These are phyloP conservation scores for Tetrastigma voinierianum DNA, from an alignment of 164 flowering plant species.

Conservation along the genomic window DNA sequence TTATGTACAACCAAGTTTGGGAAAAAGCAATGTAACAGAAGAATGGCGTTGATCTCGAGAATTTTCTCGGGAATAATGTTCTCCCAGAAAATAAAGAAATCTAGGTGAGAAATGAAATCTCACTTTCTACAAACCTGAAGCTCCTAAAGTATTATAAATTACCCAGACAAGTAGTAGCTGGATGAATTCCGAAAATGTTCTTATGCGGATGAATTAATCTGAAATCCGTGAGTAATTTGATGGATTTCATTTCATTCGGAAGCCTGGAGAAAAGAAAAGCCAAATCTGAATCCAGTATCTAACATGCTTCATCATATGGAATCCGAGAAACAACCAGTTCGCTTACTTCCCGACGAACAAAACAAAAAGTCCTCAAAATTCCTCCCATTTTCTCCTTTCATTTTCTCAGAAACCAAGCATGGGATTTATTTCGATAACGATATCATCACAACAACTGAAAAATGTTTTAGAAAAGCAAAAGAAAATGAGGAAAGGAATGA, in stretches of 20 bases:
- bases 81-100: slow-evolving; percentile 6
- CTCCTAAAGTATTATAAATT: background rate
- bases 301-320: too few relatives aligned
- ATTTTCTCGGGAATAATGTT: background rate
- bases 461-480: background rate
- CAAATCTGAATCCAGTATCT: too few relatives aligned
- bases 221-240: too few relatives aligned
- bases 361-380: too few relatives aligned
- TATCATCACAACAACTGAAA: background rate
- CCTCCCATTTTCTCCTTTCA: too few relatives aligned
- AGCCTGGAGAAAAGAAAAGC: too few relatives aligned
- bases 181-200: background rate
- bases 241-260: too few relatives aligned
- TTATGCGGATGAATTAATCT: slow-evolving; percentile 1
- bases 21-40: background rate
- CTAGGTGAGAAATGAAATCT: background rate
- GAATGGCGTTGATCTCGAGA: background rate
- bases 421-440: too few relatives aligned
- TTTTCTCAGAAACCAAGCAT: too few relatives aligned
- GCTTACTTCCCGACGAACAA: too few relatives aligned
- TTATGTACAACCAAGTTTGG: too few relatives aligned
- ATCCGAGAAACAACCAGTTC: too few relatives aligned
- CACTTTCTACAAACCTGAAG: slow-evolving; percentile 4
- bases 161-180: background rate
- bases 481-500: background rate